Conservation (phyloP, 148 eudicot genomes). For the Polygonum aviculare region DNA sequence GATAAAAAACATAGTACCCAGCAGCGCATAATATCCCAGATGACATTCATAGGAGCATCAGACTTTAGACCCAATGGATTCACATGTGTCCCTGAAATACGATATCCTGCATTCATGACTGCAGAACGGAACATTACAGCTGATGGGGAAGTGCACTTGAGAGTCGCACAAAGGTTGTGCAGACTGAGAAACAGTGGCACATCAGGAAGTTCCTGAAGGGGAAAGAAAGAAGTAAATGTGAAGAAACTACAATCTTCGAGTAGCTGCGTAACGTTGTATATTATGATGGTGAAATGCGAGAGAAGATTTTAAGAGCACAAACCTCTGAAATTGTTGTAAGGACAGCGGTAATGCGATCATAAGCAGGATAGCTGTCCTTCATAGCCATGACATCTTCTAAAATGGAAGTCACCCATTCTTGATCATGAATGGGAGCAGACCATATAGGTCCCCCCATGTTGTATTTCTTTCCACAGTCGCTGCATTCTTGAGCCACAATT, state of each 20-base stretch:
- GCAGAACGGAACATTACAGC: conserved; percentile 91
- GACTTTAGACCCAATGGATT: conserved; percentile 81
- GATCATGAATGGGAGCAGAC: conserved; percentile 97
- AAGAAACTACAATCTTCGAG: neutral
- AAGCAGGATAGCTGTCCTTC: conserved; percentile 81
- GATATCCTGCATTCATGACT: conserved; percentile 92
- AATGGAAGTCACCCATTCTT: conserved; percentile 88
- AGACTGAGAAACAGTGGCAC: conserved; percentile 79
- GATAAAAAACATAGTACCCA: conserved; percentile 48
- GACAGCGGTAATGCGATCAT: conserved; percentile 57
- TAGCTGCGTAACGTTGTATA: neutral
- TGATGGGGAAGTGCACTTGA: conserved; percentile 93
- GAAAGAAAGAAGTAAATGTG: neutral
- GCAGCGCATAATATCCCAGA: conserved; percentile 98
- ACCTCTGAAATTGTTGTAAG: conserved; percentile 96
- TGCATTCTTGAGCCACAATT: conserved; percentile 79
- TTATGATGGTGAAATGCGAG: neutral
- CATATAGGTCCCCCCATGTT: conserved; percentile 98
- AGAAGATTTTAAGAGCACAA: neutral
- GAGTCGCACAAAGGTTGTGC: conserved; percentile 89
- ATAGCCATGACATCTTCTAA: conserved; percentile 62
- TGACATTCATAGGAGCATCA: conserved; percentile 96
- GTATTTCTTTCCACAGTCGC: conserved; percentile 77
- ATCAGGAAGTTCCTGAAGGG: conserved; percentile 82
- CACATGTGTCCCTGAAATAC: conserved; percentile 84